phyloP scores from a whole-genome alignment of 768 basidiomycete genomes.

The Pholiota conissans region DNA sequence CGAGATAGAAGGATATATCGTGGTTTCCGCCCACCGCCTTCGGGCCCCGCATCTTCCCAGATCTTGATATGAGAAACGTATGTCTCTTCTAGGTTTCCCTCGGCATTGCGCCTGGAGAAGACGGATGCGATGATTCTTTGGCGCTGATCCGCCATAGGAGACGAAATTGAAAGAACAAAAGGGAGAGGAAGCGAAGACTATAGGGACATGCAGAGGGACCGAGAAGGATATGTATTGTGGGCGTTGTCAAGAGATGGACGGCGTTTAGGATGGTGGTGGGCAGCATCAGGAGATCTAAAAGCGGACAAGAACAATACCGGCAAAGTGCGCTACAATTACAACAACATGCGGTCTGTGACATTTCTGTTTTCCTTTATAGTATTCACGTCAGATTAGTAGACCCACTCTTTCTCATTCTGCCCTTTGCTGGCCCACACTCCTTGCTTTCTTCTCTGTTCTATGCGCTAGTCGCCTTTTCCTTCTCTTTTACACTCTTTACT shows the following conservation, averaged over 20 bases:
- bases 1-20: slow-evolving; percentile 90
- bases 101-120: slow-evolving; percentile 71
- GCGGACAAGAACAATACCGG: slow-evolving; percentile 37
- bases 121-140: slow-evolving; percentile 81
- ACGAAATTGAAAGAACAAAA: slow-evolving; percentile 7
- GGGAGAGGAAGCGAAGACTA: slow-evolving; percentile 9
- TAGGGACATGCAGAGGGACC: slow-evolving; percentile 1
- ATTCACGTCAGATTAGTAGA: slow-evolving; percentile 15
- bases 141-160: slow-evolving; percentile 47
- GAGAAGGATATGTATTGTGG: not conserved
- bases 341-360: slow-evolving; percentile 17
- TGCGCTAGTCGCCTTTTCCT: slow-evolving; percentile 36
- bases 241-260: slow-evolving; percentile 7
- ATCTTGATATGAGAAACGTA: slow-evolving; percentile 93
- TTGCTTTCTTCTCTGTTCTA: slow-evolving; percentile 21
- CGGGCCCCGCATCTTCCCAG: slow-evolving; percentile 79
- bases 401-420: slow-evolving; percentile 8
- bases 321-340: slow-evolving; percentile 28
- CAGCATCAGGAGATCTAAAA: slow-evolving; percentile 19
- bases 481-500: slow-evolving; percentile 24
- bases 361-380: slow-evolving; percentile 24
- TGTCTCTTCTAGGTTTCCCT: slow-evolving; percentile 66
- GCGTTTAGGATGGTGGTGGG: slow-evolving; percentile 10
- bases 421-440: slow-evolving; percentile 15
- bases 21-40: slow-evolving; percentile 75